These are phyloP conservation scores for Ceratocystiopsis minuta DNA, from an alignment of 2,329 filamentous ascomycete species.

Conservation along the genomic window DNA sequence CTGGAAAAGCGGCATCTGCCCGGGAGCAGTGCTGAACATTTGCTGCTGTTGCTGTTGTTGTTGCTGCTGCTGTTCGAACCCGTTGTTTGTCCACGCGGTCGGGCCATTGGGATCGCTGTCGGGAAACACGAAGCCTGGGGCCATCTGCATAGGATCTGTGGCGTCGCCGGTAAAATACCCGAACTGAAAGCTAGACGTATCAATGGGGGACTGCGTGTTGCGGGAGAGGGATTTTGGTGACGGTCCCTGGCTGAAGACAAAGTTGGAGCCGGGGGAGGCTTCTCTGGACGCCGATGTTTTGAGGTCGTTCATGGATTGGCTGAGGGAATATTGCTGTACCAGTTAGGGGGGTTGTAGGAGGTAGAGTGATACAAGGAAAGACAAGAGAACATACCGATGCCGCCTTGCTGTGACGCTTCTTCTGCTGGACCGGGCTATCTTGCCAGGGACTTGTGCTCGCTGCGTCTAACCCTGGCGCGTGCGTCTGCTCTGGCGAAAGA, in stretches of 20 bases:
- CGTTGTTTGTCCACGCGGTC: conserved; percentile 4
- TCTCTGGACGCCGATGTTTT: conserved; percentile 31
- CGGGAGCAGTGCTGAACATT: not conserved
- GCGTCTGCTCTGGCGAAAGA: too few relatives aligned
- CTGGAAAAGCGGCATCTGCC: conserved; percentile 3
- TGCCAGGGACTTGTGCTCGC: too few relatives aligned
- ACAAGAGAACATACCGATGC: conserved; percentile 22
- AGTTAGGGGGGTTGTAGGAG: not conserved
- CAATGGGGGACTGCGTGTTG: conserved; percentile 28
- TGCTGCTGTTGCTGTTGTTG: conserved; percentile 2
- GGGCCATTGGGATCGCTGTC: conserved; percentile 7
- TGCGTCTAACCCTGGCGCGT: too few relatives aligned
- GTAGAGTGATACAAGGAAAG: not conserved
- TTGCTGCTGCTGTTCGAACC: conserved; percentile 1
- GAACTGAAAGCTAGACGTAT: conserved; percentile 19
- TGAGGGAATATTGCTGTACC: conserved; percentile 30
- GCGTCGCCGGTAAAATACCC: conserved; percentile 1
- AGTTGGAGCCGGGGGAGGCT: conserved; percentile 33
- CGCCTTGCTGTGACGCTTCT: conserved; percentile 20
- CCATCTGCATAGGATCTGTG: conserved; percentile 2
- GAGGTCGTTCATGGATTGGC: conserved; percentile 30
- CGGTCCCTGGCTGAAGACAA: conserved; percentile 32
- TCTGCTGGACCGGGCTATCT: not conserved
- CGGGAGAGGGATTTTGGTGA: conserved; percentile 31
- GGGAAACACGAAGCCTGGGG: conserved; percentile 4